phyloP scores from a whole-genome alignment of 352 stramenopile genomes.

The Elongisporangium anandrum region DNA sequence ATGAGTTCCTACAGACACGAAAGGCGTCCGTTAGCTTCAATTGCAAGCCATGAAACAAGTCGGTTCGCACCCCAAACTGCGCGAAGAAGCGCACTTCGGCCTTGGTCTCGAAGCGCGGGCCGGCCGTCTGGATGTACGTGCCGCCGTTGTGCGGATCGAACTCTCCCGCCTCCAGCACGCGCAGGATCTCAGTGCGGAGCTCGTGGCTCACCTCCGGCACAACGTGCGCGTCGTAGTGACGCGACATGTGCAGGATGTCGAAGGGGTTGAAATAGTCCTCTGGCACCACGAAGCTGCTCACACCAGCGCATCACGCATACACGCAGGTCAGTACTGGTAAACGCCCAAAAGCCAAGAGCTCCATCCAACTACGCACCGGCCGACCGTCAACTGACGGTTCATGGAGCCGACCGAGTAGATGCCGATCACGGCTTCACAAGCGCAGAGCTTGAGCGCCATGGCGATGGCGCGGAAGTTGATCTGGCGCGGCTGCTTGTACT shows the following conservation, averaged over 20 bases:
- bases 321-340: not conserved
- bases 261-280: constrained; percentile 90
- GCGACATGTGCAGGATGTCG: constrained; percentile 79
- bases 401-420: constrained; percentile 89
- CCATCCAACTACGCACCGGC: constrained; percentile 11
- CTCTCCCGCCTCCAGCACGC: constrained; percentile 32
- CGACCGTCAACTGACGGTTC: constrained; percentile 41
- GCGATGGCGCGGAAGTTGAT: constrained; percentile 87
- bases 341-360: not conserved
- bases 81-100: constrained; percentile 87
- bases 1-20: constrained; percentile 52
- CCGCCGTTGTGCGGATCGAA: constrained; percentile 66
- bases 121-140: constrained; percentile 83
- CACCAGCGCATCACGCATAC: constrained; percentile 5
- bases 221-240: constrained; percentile 80
- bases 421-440: constrained; percentile 68
- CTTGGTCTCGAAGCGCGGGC: constrained; percentile 89
- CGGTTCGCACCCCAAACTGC: constrained; percentile 52
- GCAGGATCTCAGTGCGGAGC: constrained; percentile 45
- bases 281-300: constrained; percentile 57
- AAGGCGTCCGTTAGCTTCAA: not conserved
- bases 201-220: constrained; percentile 55
- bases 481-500: constrained; percentile 79
- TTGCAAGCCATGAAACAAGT: not conserved
- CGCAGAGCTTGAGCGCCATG: constrained; percentile 46